A percentile compares a stretch with the other conserved stretches of the same genome.
Conservation (phyloP, 2,329 filamentous ascomycete genomes). For the Aspergillus oerlinghausenensis region DNA sequence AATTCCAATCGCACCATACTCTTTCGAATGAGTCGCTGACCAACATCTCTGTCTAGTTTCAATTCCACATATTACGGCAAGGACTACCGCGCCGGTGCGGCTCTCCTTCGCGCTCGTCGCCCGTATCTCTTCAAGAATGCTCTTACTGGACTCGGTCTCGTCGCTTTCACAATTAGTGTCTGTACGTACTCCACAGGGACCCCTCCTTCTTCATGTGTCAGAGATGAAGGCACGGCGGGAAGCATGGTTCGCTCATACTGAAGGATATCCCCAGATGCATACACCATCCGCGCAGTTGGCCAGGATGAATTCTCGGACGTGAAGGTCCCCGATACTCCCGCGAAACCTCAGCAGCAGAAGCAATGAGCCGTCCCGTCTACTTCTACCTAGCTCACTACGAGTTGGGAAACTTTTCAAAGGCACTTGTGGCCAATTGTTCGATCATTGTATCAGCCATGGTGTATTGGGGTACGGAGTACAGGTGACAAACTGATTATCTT, state of each 20-base stretch:
- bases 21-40: background rate
- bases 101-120: conserved; percentile 83
- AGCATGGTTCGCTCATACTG: conserved; percentile 3
- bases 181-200: conserved; percentile 63
- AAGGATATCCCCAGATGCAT: conserved; percentile 50
- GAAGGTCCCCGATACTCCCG: conserved; percentile 72
- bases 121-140: conserved; percentile 91
- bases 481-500: background rate
- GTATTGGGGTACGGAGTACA: conserved; percentile 14
- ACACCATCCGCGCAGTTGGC: conserved; percentile 77
- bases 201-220: background rate
- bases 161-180: conserved; percentile 72
- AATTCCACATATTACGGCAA: conserved; percentile 90
- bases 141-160: conserved; percentile 70
- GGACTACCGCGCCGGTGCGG: conserved; percentile 76
- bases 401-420: background rate
- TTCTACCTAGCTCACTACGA: background rate
- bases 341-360: conserved; percentile 22
- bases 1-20: conserved; percentile 5
- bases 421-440: background rate
- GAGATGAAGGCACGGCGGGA: background rate
- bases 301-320: conserved; percentile 98
- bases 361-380: conserved; percentile 17
- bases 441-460: conserved; percentile 6
- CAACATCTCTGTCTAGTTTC: conserved; percentile 38